These are phyloP conservation scores for Ramaria rubella DNA, from an alignment of 768 basidiomycete genomes.

Conservation along the genomic window DNA sequence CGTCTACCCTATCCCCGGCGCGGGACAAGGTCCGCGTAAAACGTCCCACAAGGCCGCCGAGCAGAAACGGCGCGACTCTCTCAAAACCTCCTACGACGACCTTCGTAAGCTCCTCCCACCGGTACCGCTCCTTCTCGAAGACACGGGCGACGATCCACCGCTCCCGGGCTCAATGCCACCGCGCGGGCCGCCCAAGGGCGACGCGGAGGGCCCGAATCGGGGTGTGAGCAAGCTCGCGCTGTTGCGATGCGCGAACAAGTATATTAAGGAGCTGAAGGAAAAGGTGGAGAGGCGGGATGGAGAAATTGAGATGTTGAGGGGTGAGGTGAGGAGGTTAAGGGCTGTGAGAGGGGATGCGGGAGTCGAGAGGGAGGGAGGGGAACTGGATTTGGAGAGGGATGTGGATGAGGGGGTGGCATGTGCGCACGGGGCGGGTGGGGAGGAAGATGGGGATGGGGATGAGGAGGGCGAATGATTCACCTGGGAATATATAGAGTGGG, in stretches of 20 bases:
- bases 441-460: neutral
- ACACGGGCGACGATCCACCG: slow-evolving; percentile 66
- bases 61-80: slow-evolving; percentile 92
- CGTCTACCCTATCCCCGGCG: no score
- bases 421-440: neutral
- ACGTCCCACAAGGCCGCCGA: slow-evolving; percentile 94
- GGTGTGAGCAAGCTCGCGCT: slow-evolving; percentile 91
- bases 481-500: no score
- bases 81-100: slow-evolving; percentile 91
- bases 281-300: slow-evolving; percentile 74
- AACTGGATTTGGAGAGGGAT: slow-evolving; percentile 50
- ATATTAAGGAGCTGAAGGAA: slow-evolving; percentile 66
- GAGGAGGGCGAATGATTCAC: neutral
- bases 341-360: slow-evolving; percentile 26
- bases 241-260: slow-evolving; percentile 86
- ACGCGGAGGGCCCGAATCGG: slow-evolving; percentile 89
- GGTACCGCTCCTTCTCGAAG: slow-evolving; percentile 73
- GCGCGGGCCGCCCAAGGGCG: slow-evolving; percentile 77
- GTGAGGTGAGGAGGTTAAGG: slow-evolving; percentile 60
- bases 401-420: slow-evolving; percentile 35
- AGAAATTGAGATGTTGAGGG: slow-evolving; percentile 62
- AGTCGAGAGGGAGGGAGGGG: slow-evolving; percentile 29
- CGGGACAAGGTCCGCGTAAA: slow-evolving; percentile 37
- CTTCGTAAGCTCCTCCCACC: slow-evolving; percentile 79
- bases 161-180: slow-evolving; percentile 88